These are phyloP conservation scores for Vararia minispora DNA, from an alignment of 768 basidiomycete genomes.

Conservation along the genomic window DNA sequence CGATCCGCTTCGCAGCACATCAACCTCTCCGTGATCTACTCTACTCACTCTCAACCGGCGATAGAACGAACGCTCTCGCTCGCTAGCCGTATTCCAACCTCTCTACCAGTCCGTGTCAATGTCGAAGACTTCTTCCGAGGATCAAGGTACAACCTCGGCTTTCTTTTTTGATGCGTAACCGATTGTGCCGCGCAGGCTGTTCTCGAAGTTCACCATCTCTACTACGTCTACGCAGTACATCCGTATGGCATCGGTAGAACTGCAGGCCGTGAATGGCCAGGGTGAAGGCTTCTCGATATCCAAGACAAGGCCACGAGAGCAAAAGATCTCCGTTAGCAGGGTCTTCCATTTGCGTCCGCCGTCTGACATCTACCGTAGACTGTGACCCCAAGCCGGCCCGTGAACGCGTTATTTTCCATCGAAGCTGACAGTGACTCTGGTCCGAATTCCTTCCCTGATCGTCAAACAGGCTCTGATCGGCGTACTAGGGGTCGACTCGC, in stretches of 20 bases:
- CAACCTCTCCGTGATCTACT: conserved; percentile 55
- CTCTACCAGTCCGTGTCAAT: conserved; percentile 82
- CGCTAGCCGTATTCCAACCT: conserved; percentile 46
- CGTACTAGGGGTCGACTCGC: conserved; percentile 44
- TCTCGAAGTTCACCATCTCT: conserved; percentile 87
- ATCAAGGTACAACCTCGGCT: conserved; percentile 39
- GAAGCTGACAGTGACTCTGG: conserved; percentile 52
- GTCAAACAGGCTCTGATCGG: neutral
- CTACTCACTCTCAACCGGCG: conserved; percentile 39
- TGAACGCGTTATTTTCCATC: conserved; percentile 75
- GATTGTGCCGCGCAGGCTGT: conserved; percentile 47
- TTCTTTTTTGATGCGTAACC: conserved; percentile 2
- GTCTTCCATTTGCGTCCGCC: conserved; percentile 14
- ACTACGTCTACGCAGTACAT: conserved; percentile 70
- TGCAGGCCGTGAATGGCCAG: conserved; percentile 35
- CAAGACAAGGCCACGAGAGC: conserved; percentile 33
- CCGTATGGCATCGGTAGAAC: conserved; percentile 52
- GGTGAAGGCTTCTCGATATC: conserved; percentile 41
- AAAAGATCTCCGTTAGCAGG: conserved; percentile 40
- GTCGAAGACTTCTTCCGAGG: conserved; percentile 96
- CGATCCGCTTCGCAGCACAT: conserved; percentile 46
- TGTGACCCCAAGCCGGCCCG: conserved; percentile 63
- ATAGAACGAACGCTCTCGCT: conserved; percentile 43
- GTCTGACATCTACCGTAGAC: conserved; percentile 35
- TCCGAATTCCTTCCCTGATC: conserved; percentile 19